phyloP scores from a whole-genome alignment of 495 filamentous ascomycete species.

The Trichodelitschia bisporula region DNA sequence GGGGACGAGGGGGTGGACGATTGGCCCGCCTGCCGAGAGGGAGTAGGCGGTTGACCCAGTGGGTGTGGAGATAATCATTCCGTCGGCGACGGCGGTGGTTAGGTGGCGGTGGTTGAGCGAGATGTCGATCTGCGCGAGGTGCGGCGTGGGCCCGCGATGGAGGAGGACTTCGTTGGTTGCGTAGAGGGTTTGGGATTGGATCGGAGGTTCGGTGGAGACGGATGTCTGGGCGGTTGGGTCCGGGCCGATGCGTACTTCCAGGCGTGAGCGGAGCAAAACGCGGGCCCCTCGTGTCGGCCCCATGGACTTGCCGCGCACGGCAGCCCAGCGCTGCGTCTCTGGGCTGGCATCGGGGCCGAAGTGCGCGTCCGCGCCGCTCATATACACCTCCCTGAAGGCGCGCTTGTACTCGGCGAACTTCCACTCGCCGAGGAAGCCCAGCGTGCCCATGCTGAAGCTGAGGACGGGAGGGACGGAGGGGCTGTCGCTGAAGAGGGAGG shows the following conservation, averaged over 20 bases:
- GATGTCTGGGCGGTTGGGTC: slow-evolving; percentile 26
- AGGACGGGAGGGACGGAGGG: slow-evolving; percentile 71
- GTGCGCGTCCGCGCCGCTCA: slow-evolving; percentile 49
- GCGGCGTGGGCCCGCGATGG: slow-evolving; percentile 70
- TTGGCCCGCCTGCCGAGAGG: slow-evolving; percentile 75
- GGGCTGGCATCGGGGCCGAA: slow-evolving; percentile 7
- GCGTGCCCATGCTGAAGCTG: slow-evolving; percentile 85
- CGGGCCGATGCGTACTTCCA: slow-evolving; percentile 61
- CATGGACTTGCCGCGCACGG: slow-evolving; percentile 57
- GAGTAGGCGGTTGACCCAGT: slow-evolving; percentile 91
- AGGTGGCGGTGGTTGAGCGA: slow-evolving; percentile 50
- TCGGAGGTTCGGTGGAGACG: slow-evolving; percentile 12
- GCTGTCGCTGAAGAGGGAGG: slow-evolving; percentile 71
- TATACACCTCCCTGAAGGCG: slow-evolving; percentile 79
- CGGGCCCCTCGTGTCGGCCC: slow-evolving; percentile 47
- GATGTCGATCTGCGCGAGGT: slow-evolving; percentile 75
- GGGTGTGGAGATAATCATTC: slow-evolving; percentile 80
- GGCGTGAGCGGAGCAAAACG: slow-evolving; percentile 61
- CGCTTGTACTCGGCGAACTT: slow-evolving; percentile 75
- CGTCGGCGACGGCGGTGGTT: slow-evolving; percentile 82
- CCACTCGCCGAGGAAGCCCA: slow-evolving; percentile 93
- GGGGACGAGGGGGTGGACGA: slow-evolving; percentile 79
- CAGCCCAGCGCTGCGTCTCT: slow-evolving; percentile 35
- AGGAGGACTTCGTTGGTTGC: slow-evolving; percentile 92
- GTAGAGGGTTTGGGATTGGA: slow-evolving; percentile 19